Conservation (phyloP, 106 monocot genomes). For the Dactylorhiza incarnata region DNA sequence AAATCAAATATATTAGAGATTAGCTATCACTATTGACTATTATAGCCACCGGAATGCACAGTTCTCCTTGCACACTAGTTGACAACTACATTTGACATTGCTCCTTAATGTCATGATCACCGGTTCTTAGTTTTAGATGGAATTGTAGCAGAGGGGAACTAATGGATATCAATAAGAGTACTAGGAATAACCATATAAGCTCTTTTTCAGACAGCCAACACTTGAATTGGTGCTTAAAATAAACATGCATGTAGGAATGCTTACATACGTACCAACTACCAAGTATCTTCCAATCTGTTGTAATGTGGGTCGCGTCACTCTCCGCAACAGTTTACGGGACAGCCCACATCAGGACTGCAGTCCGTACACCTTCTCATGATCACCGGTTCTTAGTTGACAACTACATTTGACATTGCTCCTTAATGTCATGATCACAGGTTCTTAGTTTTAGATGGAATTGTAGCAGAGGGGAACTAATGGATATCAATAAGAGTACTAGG, state of each 20-base stretch:
- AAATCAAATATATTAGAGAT: neutral
- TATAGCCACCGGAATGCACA: no score
- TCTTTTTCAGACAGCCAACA: neutral
- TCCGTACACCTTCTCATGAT: no score
- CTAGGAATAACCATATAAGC: neutral
- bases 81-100: neutral
- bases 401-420: neutral
- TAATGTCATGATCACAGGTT: neutral
- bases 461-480: neutral
- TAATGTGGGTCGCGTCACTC: no score
- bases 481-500: neutral
- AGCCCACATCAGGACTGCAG: no score
- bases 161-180: neutral
- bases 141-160: neutral
- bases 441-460: neutral
- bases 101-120: neutral
- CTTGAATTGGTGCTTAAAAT: neutral
- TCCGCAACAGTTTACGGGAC: no score
- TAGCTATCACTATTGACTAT: no score
- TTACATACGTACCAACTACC: neutral
- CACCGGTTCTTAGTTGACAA: no score
- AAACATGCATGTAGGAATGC: neutral
- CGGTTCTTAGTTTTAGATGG: neutral
- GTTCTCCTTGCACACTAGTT: neutral
- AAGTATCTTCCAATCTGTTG: neutral